Evolutionary conservation across 305 asterid genomes (phyloP).

Genomic region (Striga hermonthica): DNA sequence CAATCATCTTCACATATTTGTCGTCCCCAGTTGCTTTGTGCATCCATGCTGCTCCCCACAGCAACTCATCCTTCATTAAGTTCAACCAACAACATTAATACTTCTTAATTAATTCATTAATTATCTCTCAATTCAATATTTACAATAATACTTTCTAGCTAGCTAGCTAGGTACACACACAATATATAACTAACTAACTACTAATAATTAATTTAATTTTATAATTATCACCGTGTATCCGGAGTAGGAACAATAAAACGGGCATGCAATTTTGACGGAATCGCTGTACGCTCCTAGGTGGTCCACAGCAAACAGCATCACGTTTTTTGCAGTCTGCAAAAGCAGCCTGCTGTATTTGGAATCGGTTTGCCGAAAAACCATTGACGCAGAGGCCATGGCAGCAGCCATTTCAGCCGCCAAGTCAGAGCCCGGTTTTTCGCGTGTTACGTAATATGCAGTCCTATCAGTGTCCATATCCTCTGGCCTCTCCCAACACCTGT

Average conservation of each 20-base stretch:
- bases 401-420: constrained; percentile 95
- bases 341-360: constrained; percentile 50
- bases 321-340: constrained; percentile 52
- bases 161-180: too few species aligned
- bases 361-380: constrained; percentile 64
- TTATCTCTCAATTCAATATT: too few species aligned
- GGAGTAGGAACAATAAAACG: constrained; percentile 84
- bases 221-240: constrained; percentile 48
- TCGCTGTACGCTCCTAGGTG: constrained; percentile 83
- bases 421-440: constrained; percentile 75
- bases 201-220: too few species aligned
- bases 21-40: constrained; percentile 61
- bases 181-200: too few species aligned
- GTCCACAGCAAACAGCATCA: constrained; percentile 63
- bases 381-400: constrained; percentile 82
- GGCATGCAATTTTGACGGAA: constrained; percentile 68
- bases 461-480: constrained; percentile 87
- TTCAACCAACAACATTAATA: too few species aligned
- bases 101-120: too few species aligned
- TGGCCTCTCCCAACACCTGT: constrained; percentile 87
- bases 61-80: constrained; percentile 78
- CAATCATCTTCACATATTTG: constrained; percentile 45
- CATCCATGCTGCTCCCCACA: constrained; percentile 94
- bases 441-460: constrained; percentile 55
- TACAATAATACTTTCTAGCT: too few species aligned